Evolutionary conservation across 148 eudicot species (phyloP).

Genomic region (Euryodendron excelsum): DNA sequence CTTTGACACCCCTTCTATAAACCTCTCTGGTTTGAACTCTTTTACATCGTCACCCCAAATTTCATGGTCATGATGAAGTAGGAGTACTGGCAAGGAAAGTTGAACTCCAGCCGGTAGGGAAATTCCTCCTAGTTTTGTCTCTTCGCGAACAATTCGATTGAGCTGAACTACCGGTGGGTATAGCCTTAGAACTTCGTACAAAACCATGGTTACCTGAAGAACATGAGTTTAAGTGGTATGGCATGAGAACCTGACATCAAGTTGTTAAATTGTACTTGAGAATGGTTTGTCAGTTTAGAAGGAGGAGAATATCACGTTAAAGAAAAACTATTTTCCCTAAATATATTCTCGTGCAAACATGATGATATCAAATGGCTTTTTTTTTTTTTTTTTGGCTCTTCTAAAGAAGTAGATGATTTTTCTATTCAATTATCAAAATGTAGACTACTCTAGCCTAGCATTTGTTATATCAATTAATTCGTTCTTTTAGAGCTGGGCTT

Average conservation of each 20-base stretch:
- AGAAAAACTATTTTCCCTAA: no score
- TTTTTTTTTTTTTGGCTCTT: no score
- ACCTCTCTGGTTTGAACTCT: conserved; percentile 25
- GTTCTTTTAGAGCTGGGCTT: no score
- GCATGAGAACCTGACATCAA: neutral
- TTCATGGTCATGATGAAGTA: conserved; percentile 9
- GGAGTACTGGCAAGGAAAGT: neutral
- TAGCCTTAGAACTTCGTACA: conserved; percentile 23
- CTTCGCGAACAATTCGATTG: neutral
- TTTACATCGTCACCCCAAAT: conserved; percentile 19
- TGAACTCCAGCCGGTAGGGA: conserved; percentile 6
- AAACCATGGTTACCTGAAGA: conserved; percentile 17
- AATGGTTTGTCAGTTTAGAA: no score
- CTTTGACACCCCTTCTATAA: conserved; percentile 14
- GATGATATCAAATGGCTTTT: no score
- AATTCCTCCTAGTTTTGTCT: conserved; percentile 18
- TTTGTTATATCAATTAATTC: no score
- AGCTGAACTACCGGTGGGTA: neutral
- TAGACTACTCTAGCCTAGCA: no score
- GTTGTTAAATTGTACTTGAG: neutral
- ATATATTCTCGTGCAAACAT: no score
- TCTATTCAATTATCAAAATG: no score
- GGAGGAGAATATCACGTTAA: no score
- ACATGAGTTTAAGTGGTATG: neutral
- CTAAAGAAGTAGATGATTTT: no score